Conservation (phyloP, 108 stramenopile genomes). For the Discostella stelligeroides region DNA sequence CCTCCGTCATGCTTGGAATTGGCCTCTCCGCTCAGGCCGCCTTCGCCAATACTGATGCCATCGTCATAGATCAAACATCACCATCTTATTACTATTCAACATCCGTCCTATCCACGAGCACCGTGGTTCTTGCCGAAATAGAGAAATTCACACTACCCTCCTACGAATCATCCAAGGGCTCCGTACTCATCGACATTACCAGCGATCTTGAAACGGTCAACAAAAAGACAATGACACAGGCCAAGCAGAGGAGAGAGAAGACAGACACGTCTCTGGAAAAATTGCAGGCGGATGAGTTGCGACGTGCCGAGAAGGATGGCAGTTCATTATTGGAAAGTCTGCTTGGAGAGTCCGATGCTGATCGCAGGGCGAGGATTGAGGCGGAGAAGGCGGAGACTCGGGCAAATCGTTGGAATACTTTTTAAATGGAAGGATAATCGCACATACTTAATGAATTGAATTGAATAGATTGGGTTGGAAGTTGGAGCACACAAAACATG, state of each 20-base stretch:
- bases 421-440: slow-evolving; percentile 11
- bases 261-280: slow-evolving; percentile 35
- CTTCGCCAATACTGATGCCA: slow-evolving; percentile 13
- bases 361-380: slow-evolving; percentile 27
- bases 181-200: slow-evolving; percentile 32
- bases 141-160: slow-evolving; percentile 50
- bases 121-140: slow-evolving; percentile 16
- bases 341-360: slow-evolving; percentile 19
- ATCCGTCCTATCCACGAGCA: slow-evolving; percentile 12
- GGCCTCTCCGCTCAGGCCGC: slow-evolving; percentile 28
- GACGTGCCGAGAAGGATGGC: slow-evolving; percentile 37
- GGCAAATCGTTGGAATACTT: slow-evolving; percentile 55
- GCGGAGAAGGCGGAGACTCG: slow-evolving; percentile 42
- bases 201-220: slow-evolving; percentile 42
- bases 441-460: too few relatives aligned
- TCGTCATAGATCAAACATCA: background rate
- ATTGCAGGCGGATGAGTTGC: slow-evolving; percentile 34
- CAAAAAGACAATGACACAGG: slow-evolving; percentile 33
- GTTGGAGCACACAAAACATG: too few relatives aligned
- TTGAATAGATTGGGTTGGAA: too few relatives aligned
- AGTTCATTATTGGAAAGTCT: slow-evolving; percentile 31
- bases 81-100: slow-evolving; percentile 7
- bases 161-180: slow-evolving; percentile 47
- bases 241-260: slow-evolving; percentile 41
- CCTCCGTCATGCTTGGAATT: slow-evolving; percentile 21